Conservation (phyloP, 2,329 filamentous ascomycete genomes). For the Alternaria burnsii region DNA sequence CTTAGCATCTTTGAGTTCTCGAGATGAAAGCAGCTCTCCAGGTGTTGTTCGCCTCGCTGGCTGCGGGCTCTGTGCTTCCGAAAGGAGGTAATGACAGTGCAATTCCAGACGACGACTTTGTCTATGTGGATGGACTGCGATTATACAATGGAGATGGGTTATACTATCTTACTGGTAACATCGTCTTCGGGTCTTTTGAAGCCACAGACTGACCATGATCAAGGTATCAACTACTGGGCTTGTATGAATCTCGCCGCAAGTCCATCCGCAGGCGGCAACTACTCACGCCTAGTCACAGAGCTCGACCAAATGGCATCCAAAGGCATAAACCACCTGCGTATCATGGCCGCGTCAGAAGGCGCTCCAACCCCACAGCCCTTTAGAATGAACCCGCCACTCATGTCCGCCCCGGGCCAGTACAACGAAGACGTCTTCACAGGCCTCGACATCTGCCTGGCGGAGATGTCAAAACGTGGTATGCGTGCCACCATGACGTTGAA, state of each 20-base stretch:
- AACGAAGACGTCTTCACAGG: conserved; percentile 51
- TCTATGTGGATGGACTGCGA: conserved; percentile 46
- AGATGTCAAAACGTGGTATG: conserved; percentile 53
- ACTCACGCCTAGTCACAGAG: conserved; percentile 49
- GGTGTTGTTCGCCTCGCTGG: conserved; percentile 23
- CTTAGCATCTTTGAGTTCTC: not conserved
- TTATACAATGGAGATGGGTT: conserved; percentile 47
- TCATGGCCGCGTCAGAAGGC: conserved; percentile 53
- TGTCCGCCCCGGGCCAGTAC: conserved; percentile 49
- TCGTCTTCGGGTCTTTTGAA: too few relatives aligned
- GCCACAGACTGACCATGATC: not conserved
- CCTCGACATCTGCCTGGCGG: conserved; percentile 50
- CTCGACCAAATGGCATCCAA: conserved; percentile 53
- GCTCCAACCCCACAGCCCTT: conserved; percentile 51
- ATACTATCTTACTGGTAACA: conserved; percentile 47
- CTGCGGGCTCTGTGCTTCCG: conserved; percentile 17
- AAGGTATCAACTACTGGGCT: conserved; percentile 53
- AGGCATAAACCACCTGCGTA: conserved; percentile 52
- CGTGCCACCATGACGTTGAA: conserved; percentile 53
- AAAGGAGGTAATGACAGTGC: conserved; percentile 16
- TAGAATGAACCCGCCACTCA: conserved; percentile 51
- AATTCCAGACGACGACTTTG: conserved; percentile 46
- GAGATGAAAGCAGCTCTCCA: conserved; percentile 24
- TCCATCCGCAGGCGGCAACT: conserved; percentile 47
- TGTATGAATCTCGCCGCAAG: conserved; percentile 53